Evolutionary conservation across 352 stramenopile genomes (phyloP), one percentile per base, ranked within the genome.

Genomic region (Phytophthora sojae): DNA sequence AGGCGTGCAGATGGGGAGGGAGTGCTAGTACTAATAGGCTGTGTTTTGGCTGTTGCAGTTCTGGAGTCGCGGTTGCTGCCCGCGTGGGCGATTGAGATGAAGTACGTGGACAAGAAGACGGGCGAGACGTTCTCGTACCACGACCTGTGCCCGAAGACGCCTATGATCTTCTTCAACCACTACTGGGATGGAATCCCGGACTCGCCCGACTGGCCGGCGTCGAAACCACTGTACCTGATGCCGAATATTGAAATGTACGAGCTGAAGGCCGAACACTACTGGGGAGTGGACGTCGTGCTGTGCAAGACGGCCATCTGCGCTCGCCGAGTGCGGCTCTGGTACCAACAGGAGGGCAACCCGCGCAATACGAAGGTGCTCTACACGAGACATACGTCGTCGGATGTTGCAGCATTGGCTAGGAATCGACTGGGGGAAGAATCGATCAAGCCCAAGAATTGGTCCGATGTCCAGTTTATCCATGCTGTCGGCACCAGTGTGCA

Each of bases 181-280:
- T 86, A 86, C 47, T 86, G 79, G 79, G 63, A 82, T 47, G 77
- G 71, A 45, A 63, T 86, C 9, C 62, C 70, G 12, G 66, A 80
- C 15, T 62, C 54, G 17, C 59, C 64, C 17, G 55, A 76, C 15
- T 86, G 78, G 73, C 76, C 76, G 1, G 25, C 44, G 30, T 49
- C 50, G 4, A 86, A 83, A 57, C 70, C 74, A 15, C 29, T 86
- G 57, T 86, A 76, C 66, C 61, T 80, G 1, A 80, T 80, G 73
- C 69, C 73, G 12, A 80, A 80, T 66, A 80, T 80, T 47, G 73
- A 86, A 66, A 92, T 92, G 84, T 82, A 88, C 61, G 81, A 90
- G 70, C 75, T 90, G 50, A 63, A 77, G 29, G 77, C 78, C 0
- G 53, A 80, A 2, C 80, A 90, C 42, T 86, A 88, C 59, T 88